Percentiles rank a stretch among this genome's conserved stretches.
These are phyloP conservation scores for Mortierella sp. DNA, from an alignment of 371 early-diverging fungal species.

Conservation along the genomic window DNA sequence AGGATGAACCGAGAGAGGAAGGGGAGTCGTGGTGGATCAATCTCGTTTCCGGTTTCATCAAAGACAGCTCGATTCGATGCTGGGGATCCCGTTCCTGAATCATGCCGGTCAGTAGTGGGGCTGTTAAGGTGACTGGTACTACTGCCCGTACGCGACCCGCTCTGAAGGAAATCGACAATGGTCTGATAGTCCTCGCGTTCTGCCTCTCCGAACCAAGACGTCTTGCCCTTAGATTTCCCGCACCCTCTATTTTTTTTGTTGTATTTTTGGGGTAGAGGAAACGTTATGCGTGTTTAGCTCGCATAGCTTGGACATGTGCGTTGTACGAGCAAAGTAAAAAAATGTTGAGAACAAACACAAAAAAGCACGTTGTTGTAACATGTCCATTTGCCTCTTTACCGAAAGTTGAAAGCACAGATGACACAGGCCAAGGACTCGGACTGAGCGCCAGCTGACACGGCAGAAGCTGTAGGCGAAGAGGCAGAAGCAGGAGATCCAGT, in stretches of 20 bases:
- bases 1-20: slow-evolving; percentile 53
- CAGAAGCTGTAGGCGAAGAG: neutral
- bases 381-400: slow-evolving; percentile 40
- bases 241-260: slow-evolving; percentile 58
- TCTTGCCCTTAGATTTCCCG: slow-evolving; percentile 67
- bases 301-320: slow-evolving; percentile 5
- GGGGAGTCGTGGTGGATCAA: slow-evolving; percentile 46
- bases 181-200: slow-evolving; percentile 70
- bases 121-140: slow-evolving; percentile 15
- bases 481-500: neutral
- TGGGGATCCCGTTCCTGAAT: slow-evolving; percentile 13
- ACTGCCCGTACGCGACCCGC: slow-evolving; percentile 24
- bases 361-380: neutral
- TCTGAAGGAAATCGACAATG: slow-evolving; percentile 61
- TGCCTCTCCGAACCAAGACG: slow-evolving; percentile 72
- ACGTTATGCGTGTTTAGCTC: neutral
- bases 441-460: slow-evolving; percentile 8
- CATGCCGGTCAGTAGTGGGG: neutral
- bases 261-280: neutral
- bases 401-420: slow-evolving; percentile 65
- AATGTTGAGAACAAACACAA: slow-evolving; percentile 2
- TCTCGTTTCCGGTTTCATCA: slow-evolving; percentile 43
- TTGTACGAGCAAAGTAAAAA: neutral
- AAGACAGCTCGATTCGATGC: slow-evolving; percentile 28
- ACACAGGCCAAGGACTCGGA: slow-evolving; percentile 39